phyloP scores from a whole-genome alignment of 2,329 filamentous ascomycete species.

The Exutisphaerella laricina region DNA sequence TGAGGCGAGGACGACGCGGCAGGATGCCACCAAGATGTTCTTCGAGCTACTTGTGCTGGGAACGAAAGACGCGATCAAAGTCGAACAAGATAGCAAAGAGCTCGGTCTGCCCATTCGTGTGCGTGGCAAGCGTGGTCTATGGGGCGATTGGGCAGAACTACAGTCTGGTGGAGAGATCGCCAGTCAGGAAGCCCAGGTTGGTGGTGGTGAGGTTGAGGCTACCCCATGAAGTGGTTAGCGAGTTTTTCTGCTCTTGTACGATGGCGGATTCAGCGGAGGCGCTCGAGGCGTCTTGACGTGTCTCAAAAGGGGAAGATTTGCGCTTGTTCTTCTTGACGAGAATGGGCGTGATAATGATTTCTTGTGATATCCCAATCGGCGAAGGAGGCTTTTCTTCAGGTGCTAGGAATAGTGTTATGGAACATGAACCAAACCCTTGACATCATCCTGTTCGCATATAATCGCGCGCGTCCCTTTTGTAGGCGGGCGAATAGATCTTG shows the following conservation, averaged over 20 bases:
- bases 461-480: too few species aligned
- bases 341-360: background rate
- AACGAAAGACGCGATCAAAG: constrained; percentile 96
- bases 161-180: constrained; percentile 23
- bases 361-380: background rate
- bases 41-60: constrained; percentile 94
- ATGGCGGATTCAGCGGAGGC: constrained; percentile 4
- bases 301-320: background rate
- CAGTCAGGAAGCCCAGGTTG: constrained; percentile 5
- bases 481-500: too few species aligned
- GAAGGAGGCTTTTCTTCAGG: too few species aligned
- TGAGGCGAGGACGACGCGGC: constrained; percentile 70
- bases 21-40: constrained; percentile 98
- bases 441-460: too few species aligned
- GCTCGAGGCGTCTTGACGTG: background rate
- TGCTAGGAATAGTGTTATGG: too few species aligned
- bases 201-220: constrained; percentile 1
- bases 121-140: constrained; percentile 87
- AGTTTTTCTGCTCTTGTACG: constrained; percentile 1
- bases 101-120: constrained; percentile 79
- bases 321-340: background rate
- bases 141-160: constrained; percentile 91
- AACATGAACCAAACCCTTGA: too few species aligned
- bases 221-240: background rate
- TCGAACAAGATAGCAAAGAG: constrained; percentile 68